Base-by-base conservation (phyloP, 257 asterid genomes). In the Gynochthodes officinalis region DNA sequence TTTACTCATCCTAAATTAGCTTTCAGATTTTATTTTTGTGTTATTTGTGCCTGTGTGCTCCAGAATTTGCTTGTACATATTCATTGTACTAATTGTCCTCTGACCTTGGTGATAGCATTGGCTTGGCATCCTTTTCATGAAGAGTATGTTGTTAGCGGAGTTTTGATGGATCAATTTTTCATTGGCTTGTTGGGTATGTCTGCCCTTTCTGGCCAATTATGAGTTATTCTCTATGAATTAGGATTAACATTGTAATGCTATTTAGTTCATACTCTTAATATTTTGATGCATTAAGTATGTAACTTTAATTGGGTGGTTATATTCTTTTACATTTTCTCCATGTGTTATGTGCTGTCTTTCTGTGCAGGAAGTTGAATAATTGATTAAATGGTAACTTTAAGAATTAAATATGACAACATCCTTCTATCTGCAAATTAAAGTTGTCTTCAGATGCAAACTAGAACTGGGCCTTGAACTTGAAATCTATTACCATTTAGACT, bases 111-210 rank as follows among this genome's bases (percentile, higher is more conserved):
- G 71, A 67, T 72, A 93, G 97, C 96, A 65, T 81, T 95, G 93
- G 95, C 99, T 73, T 95, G 99, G 99, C 99, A 95, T 84, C 99
- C 99, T 55, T 95, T 92, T 80, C 96, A 95, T 70, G 99, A 95
- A 79, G 99, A 95, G 55, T 95, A 90, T 85, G 92, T 95, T 78
- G 99, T 90, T 69, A 95, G 99, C 75, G 99, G 99, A 95, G 99
- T 83, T 90, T 62, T 70, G 99, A 95, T 32, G 99, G 99, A 85
- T 90, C 99, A 77, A 90, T 95, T 75, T 88, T 91, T 79, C 99
- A 95, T 79, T 95, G 99, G 98, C 93, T 95, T 42, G 97, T 92
- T 67, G 99, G 98, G 98, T 93, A 85, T 86, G 62, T 75, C 75
- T 69, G 54, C 76, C 54, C 46, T 60, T 30, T 53, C 69, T 64